These are phyloP conservation scores for Saccharomyces kudriavzevii DNA, from an alignment of 805 yeast species.

Conservation along the genomic window DNA sequence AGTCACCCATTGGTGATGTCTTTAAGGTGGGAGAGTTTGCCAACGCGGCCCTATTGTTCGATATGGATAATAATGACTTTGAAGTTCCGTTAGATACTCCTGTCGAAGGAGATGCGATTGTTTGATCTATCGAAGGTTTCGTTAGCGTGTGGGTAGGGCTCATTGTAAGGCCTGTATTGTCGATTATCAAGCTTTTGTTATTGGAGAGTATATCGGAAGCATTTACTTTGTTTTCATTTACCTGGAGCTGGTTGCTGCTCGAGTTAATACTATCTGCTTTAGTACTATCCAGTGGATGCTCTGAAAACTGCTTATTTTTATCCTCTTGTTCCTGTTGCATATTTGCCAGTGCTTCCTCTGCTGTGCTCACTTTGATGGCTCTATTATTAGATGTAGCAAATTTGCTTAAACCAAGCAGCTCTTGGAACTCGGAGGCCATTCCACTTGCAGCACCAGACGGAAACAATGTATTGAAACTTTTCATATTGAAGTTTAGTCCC, in stretches of 20 bases:
- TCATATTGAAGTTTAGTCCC: slow-evolving; percentile 10
- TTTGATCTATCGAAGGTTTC: neutral
- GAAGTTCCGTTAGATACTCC: neutral
- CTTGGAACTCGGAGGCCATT: slow-evolving; percentile 27
- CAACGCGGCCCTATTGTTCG: neutral
- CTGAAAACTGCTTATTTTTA: neutral
- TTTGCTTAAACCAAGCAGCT: slow-evolving; percentile 18
- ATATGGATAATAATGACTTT: neutral
- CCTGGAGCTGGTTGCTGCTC: neutral
- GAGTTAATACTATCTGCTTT: neutral
- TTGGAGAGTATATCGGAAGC: neutral
- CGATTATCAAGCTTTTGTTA: neutral
- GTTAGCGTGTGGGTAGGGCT: neutral
- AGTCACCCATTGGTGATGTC: neutral
- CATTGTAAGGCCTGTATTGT: neutral
- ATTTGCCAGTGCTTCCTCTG: slow-evolving; percentile 27
- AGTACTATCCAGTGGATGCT: neutral
- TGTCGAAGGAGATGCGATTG: neutral
- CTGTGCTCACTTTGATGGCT: slow-evolving; percentile 20
- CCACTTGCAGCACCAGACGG: slow-evolving; percentile 30
- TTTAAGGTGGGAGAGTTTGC: neutral
- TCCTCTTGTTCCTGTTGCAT: slow-evolving; percentile 23
- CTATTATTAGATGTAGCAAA: slow-evolving; percentile 11
- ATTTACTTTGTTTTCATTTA: neutral
- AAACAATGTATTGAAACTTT: slow-evolving; percentile 5